Evolutionary conservation across 2,329 filamentous ascomycete species (phyloP).

Genomic region (Pseudopithomyces maydicus): DNA sequence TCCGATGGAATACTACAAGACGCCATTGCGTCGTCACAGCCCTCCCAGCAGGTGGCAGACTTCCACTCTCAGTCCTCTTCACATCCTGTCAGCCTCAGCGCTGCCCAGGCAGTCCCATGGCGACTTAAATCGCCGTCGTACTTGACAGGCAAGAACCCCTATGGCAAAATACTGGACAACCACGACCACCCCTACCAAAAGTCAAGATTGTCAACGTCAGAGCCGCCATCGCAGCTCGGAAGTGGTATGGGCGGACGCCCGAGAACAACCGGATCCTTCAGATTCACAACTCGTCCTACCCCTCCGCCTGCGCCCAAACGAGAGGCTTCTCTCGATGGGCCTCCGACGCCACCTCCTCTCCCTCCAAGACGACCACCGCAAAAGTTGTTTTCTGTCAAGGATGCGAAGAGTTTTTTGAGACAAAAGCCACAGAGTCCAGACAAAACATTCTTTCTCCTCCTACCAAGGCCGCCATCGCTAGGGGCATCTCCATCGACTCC

Average conservation of each 20-base stretch:
- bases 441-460: conserved; percentile 17
- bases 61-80: conserved; percentile 12
- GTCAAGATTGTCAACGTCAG: conserved; percentile 3
- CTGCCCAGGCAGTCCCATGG: conserved; percentile 9
- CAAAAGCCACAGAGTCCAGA: conserved; percentile 23
- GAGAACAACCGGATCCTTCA: conserved; percentile 21
- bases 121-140: conserved; percentile 32
- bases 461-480: conserved; percentile 11
- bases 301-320: conserved; percentile 14
- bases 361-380: conserved; percentile 10
- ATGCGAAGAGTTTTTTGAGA: conserved; percentile 36
- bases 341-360: conserved; percentile 8
- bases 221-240: conserved; percentile 26
- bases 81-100: conserved; percentile 8
- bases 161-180: conserved; percentile 34
- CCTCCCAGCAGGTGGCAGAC: conserved; percentile 12
- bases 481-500: conserved; percentile 1
- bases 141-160: conserved; percentile 38
- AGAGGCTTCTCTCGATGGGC: conserved; percentile 8
- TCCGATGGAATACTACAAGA: conserved; percentile 1
- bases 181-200: conserved; percentile 28
- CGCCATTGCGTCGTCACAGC: conserved; percentile 10
- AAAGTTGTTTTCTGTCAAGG: conserved; percentile 30
- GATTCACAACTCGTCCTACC: conserved; percentile 24
- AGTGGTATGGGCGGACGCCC: conserved; percentile 24